Evolutionary conservation across 2,329 filamentous ascomycete species (phyloP).

Genomic region (Colletotrichum sp.): DNA sequence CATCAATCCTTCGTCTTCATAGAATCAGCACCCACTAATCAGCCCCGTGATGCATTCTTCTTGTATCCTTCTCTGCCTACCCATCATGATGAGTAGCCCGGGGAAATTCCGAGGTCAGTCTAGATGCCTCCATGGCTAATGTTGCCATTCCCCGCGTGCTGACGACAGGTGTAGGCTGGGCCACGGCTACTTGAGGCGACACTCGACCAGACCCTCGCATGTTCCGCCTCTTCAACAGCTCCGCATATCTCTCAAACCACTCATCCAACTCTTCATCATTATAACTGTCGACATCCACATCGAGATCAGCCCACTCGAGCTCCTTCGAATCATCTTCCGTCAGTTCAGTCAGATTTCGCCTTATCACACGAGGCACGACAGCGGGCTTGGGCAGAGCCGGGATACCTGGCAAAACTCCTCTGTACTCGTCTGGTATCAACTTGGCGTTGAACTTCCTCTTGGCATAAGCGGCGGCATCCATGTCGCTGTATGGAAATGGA

Average conservation of each 20-base stretch:
- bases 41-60: slow-evolving; percentile 21
- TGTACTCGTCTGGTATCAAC: no score
- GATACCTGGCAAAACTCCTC: no score
- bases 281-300: neutral
- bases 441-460: no score
- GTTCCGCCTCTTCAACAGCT: neutral
- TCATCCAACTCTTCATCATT: neutral
- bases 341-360: neutral
- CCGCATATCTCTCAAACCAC: neutral
- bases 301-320: neutral
- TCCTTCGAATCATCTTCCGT: neutral
- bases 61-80: no score
- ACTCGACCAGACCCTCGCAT: neutral
- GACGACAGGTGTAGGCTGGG: neutral
- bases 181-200: neutral
- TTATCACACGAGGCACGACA: neutral
- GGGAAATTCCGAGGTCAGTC: neutral
- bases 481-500: no score
- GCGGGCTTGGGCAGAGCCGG: neutral
- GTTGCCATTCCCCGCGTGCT: neutral
- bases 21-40: no score
- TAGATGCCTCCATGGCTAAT: neutral
- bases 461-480: no score
- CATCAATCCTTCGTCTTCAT: no score
- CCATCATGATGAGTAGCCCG: neutral